Evolutionary conservation across 176 grass and related monocot genomes (phyloP).

Genomic region (Metroxylon sagu): DNA sequence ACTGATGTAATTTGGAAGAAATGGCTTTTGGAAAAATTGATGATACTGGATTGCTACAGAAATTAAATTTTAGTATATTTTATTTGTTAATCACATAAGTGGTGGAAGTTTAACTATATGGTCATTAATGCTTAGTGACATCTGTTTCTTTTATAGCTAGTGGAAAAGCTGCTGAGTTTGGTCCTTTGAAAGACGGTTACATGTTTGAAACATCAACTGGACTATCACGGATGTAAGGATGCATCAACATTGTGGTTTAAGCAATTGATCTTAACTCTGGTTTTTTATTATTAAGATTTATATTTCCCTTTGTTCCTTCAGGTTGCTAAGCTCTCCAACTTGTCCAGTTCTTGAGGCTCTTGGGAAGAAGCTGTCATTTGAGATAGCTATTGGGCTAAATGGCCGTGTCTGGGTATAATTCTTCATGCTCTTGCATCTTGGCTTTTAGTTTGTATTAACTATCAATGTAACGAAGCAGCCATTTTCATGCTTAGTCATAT

Average conservation of each 20-base stretch:
- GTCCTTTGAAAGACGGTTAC: conserved; percentile 70
- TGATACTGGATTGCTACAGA: too few species aligned
- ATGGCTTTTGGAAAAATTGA: too few species aligned
- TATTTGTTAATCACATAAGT: too few species aligned
- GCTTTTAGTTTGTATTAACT: not conserved
- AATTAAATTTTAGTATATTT: too few species aligned
- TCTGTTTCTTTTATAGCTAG: conserved; percentile 31
- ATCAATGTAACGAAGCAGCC: too few species aligned
- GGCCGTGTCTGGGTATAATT: conserved; percentile 80
- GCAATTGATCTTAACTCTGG: too few species aligned
- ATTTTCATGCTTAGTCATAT: too few species aligned
- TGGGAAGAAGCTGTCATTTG: conserved; percentile 74
- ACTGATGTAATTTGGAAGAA: too few species aligned
- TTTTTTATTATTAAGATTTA: too few species aligned
- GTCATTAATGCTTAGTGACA: not conserved
- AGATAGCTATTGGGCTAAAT: conserved; percentile 82
- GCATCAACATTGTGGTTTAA: not conserved
- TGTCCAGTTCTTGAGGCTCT: conserved; percentile 80
- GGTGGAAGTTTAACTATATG: not conserved
- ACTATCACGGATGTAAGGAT: conserved; percentile 74
- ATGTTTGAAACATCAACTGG: conserved; percentile 92
- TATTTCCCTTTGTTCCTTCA: conserved; percentile 28
- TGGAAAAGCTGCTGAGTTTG: conserved; percentile 85
- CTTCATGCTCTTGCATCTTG: not conserved
- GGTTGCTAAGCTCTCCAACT: conserved; percentile 72